These are phyloP conservation scores for Phytophthora sansomeana DNA, from an alignment of 352 stramenopile genomes.

Conservation along the genomic window DNA sequence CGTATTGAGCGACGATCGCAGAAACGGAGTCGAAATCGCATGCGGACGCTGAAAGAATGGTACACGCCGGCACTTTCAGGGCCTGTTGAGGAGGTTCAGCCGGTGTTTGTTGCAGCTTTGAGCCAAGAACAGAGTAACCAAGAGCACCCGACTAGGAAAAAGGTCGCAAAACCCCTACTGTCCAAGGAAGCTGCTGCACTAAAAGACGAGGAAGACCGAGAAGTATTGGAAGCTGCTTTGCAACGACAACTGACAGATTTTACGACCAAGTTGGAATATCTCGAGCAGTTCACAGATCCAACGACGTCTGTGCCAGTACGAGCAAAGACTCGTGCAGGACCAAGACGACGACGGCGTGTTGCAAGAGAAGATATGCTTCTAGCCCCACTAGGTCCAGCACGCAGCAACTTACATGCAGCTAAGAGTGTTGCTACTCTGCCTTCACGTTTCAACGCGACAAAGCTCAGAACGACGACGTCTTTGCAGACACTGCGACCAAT, in stretches of 20 bases:
- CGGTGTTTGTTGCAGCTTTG: slow-evolving; percentile 45
- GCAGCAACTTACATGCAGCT: slow-evolving; percentile 14
- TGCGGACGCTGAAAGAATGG: slow-evolving; percentile 60
- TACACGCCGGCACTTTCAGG: slow-evolving; percentile 39
- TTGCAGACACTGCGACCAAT: slow-evolving; percentile 21
- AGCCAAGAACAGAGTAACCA: slow-evolving; percentile 33
- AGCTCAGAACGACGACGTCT: slow-evolving; percentile 20
- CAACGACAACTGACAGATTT: slow-evolving; percentile 37
- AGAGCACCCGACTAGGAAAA: slow-evolving; percentile 11
- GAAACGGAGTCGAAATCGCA: slow-evolving; percentile 50
- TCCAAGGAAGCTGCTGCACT: slow-evolving; percentile 24
- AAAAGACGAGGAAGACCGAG: slow-evolving; percentile 35
- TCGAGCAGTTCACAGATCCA: slow-evolving; percentile 32
- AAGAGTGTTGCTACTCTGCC: slow-evolving; percentile 19
- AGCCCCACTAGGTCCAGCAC: slow-evolving; percentile 11
- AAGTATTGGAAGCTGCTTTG: slow-evolving; percentile 18
- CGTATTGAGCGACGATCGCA: slow-evolving; percentile 42
- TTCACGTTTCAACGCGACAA: neutral
- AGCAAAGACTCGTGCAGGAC: slow-evolving; percentile 24
- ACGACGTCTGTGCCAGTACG: neutral
- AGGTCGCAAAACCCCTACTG: slow-evolving; percentile 16
- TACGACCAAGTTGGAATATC: slow-evolving; percentile 42
- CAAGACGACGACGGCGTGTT: slow-evolving; percentile 25
- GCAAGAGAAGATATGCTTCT: slow-evolving; percentile 27
- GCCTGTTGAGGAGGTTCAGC: slow-evolving; percentile 44